These are phyloP conservation scores for Mortierella alpina DNA, from an alignment of 192 early-diverging fungal species.

Conservation along the genomic window DNA sequence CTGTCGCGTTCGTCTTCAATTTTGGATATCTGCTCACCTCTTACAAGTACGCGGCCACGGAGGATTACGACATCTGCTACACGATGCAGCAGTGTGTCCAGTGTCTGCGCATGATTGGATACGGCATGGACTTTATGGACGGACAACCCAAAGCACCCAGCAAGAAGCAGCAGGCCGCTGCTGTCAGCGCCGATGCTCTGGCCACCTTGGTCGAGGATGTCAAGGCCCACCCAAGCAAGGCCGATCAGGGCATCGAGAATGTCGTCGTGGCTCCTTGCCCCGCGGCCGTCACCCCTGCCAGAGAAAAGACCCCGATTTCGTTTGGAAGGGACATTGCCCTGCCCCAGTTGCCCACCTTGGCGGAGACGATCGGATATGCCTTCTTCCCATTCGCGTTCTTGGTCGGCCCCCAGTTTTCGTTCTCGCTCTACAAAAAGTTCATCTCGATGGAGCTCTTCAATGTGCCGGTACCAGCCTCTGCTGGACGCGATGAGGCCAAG, in stretches of 20 bases:
- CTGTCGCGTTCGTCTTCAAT: conserved; percentile 61
- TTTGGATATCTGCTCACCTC: conserved; percentile 58
- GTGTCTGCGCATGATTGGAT: conserved; percentile 70
- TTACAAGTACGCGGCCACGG: conserved; percentile 59
- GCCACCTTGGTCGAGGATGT: too few species aligned
- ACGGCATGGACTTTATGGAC: conserved; percentile 70
- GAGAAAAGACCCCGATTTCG: conserved; percentile 56
- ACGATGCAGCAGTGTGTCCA: conserved; percentile 74
- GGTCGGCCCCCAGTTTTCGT: conserved; percentile 74
- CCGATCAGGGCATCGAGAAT: not conserved
- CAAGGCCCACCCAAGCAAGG: not conserved
- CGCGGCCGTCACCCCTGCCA: not conserved
- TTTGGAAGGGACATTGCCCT: conserved; percentile 62
- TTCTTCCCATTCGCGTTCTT: conserved; percentile 69
- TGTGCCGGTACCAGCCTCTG: conserved; percentile 38
- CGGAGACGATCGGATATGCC: conserved; percentile 62
- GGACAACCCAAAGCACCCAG: conserved; percentile 50
- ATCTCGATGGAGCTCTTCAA: conserved; percentile 58
- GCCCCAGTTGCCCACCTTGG: conserved; percentile 53
- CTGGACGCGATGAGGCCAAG: conserved; percentile 40
- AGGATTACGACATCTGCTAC: conserved; percentile 69
- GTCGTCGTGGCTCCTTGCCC: not conserved
- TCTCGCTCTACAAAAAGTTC: conserved; percentile 62
- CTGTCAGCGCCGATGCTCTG: too few species aligned
- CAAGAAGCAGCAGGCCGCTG: conserved; percentile 2